These are phyloP conservation scores for Licmophora abbreviata DNA, from an alignment of 108 stramenopile genomes.

Conservation along the genomic window DNA sequence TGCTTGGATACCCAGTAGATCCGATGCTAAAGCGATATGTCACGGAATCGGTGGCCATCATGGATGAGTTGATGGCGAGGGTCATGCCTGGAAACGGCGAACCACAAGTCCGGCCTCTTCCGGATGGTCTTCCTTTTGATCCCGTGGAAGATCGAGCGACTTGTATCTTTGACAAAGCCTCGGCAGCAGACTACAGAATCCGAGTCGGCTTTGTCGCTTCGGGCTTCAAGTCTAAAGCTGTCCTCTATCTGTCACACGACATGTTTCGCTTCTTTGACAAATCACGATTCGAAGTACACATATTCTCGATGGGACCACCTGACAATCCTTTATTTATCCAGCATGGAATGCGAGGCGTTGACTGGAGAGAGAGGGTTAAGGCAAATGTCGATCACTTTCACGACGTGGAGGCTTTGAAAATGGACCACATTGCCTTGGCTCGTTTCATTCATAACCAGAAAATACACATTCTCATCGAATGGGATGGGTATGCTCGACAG, in stretches of 20 bases:
- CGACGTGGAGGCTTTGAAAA: conserved; percentile 42
- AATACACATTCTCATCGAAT: conserved; percentile 77
- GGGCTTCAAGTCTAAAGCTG: conserved; percentile 82
- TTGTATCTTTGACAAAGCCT: conserved; percentile 28
- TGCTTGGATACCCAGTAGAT: conserved; percentile 71
- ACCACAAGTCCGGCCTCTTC: conserved; percentile 31
- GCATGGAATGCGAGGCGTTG: conserved; percentile 72
- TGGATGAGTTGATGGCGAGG: conserved; percentile 48
- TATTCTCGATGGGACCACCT: conserved; percentile 62
- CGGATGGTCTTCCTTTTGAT: conserved; percentile 57
- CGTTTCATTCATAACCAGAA: conserved; percentile 56
- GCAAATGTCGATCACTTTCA: conserved; percentile 71
- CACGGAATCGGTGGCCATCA: conserved; percentile 56
- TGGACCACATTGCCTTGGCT: conserved; percentile 62
- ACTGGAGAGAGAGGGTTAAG: conserved; percentile 72
- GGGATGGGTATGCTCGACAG: conserved; percentile 83
- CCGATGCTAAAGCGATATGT: conserved; percentile 59
- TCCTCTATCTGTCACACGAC: conserved; percentile 76
- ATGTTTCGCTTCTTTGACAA: conserved; percentile 83
- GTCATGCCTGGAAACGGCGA: conserved; percentile 15
- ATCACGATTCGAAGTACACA: conserved; percentile 63
- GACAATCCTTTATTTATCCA: conserved; percentile 65
- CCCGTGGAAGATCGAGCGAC: conserved; percentile 26
- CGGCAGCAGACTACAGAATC: conserved; percentile 25
- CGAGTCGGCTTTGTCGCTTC: conserved; percentile 67